Conservation (phyloP, 345 rosid species). For the Bretschneidera sinensis region DNA sequence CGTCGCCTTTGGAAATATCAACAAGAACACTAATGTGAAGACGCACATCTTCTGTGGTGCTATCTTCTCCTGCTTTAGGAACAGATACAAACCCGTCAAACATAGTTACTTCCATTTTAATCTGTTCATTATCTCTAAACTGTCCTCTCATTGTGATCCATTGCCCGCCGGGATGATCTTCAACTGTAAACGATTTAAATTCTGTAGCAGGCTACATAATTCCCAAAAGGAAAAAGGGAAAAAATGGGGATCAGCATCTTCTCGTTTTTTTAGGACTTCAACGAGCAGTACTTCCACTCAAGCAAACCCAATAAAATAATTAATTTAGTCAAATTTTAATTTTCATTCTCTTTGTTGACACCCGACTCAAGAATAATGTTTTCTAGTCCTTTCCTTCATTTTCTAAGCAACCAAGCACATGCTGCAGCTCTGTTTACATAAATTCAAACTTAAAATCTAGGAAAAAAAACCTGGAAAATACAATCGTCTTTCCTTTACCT, state of each 20-base stretch:
- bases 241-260: not conserved
- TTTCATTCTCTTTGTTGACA: not conserved
- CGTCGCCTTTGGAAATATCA: constrained; percentile 40
- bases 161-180: constrained; percentile 52
- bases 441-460: no score
- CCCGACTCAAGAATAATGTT: no score
- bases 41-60: constrained; percentile 36
- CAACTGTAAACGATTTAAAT: constrained; percentile 49
- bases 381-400: not conserved
- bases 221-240: not conserved
- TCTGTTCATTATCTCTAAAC: constrained; percentile 36
- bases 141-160: constrained; percentile 48
- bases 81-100: constrained; percentile 52
- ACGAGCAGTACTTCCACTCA: constrained; percentile 1
- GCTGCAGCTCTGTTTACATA: no score
- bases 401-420: not conserved
- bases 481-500: not conserved
- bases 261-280: constrained; percentile 5
- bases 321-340: not conserved
- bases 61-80: constrained; percentile 44
- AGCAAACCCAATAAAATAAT: not conserved
- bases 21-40: constrained; percentile 59
- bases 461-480: not conserved
- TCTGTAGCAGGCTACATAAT: constrained; percentile 41
- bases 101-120: constrained; percentile 62